Evolutionary conservation across 2,329 filamentous ascomycete species (phyloP), one percentile per base, ranked within the genome.

Genomic region (Didymella arachidicola): DNA sequence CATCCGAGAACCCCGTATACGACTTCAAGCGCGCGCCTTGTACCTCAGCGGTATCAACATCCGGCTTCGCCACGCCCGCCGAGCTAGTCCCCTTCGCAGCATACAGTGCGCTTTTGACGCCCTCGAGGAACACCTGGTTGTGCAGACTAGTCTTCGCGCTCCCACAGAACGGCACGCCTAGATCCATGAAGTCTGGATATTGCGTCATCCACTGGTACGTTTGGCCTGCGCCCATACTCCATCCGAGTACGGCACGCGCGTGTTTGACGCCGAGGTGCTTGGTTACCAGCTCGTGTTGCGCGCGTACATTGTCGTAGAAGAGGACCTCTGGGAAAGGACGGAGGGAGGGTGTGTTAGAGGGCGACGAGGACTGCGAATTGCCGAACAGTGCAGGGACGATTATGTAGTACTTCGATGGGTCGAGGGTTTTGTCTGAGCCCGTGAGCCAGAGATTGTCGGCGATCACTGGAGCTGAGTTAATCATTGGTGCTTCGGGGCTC

Each of bases 371-470:
- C 70, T 91, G 83, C 2, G 86, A 83, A 64, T 91, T 90, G 6
- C 88, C 88, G 65, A 91, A 89, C 3, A 91, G 79, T 0, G 88
- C 89, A 0, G 86, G 82, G 61, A 91, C 84, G 67, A 91, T 84
- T 58, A 91, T 89, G 75, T 85, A 90, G 77, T 88, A 89, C 45
- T 86, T 82, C 14, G 80, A 78, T 0, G 90, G 89, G 60, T 84
- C 84, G 42, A 93, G 80, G 0, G 87, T 84, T 72, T 86, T 90
- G 64, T 86, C 82, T 6, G 83, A 74, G 12, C 89, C 88, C 41
- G 91, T 83, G 11, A 93, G 83, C 90, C 90, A 93, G 71, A 89
- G 82, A 60, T 93, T 93, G 68, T 91, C 87, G 2, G 82, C 79
- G 61, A 93, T 90, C 2, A 77, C 79, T 78, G 75, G 32, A 39